These are phyloP conservation scores for Citeromyces hawaiiensis DNA, from an alignment of 1,139 yeast genomes.

Conservation along the genomic window DNA sequence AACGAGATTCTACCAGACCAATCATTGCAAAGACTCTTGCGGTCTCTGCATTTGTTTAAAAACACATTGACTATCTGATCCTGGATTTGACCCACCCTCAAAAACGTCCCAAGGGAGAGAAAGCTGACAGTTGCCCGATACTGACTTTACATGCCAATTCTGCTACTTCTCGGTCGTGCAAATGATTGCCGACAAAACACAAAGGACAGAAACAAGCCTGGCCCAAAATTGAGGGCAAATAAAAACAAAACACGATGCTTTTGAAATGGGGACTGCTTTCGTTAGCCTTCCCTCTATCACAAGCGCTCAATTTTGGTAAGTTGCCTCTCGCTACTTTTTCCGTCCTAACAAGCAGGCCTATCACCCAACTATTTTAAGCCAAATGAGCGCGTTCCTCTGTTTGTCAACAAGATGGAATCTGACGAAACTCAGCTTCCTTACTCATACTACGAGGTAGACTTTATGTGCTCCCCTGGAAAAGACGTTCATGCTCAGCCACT, in stretches of 20 bases:
- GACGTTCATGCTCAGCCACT: conserved; percentile 46
- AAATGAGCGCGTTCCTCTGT: conserved; percentile 55
- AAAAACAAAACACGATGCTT: background rate
- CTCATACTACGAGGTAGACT: conserved; percentile 65
- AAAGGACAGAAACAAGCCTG: too few relatives aligned
- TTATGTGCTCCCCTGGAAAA: conserved; percentile 61
- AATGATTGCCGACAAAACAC: too few relatives aligned
- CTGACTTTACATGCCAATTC: too few relatives aligned
- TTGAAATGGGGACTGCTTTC: background rate
- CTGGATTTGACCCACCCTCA: too few relatives aligned
- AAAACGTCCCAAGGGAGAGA: too few relatives aligned
- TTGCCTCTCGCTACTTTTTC: background rate
- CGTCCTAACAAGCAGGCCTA: conserved; percentile 14
- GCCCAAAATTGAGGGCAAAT: background rate
- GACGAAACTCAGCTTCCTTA: conserved; percentile 69
- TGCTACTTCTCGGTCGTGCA: too few relatives aligned
- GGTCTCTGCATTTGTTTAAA: too few relatives aligned
- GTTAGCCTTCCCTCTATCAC: background rate
- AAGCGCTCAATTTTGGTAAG: conserved; percentile 1
- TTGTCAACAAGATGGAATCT: conserved; percentile 70
- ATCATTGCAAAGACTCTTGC: too few relatives aligned
- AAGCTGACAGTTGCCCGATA: too few relatives aligned
- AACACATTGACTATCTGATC: too few relatives aligned
- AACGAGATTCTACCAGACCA: too few relatives aligned
- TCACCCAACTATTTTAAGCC: conserved; percentile 17